Evolutionary conservation across 805 yeast genomes (phyloP), one percentile per base, ranked within the genome.

Genomic region (Priceomyces castillae): DNA sequence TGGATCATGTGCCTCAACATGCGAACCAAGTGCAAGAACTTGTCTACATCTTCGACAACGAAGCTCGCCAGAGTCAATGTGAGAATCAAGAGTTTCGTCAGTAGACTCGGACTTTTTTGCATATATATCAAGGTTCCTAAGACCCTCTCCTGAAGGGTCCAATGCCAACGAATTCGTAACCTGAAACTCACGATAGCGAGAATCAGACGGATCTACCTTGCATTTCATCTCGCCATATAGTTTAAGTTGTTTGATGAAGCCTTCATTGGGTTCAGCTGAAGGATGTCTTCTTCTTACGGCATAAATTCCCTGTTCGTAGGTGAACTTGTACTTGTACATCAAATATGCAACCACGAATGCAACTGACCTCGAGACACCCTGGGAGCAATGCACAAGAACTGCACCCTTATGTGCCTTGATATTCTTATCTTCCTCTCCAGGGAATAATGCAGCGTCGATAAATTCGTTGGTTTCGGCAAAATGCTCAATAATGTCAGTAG

Each of bases 21-120:
- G 77, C 2, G 76, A 62, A 1, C 86, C 78, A 15, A 73, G 62
- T 0, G 95, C 95, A 19, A 92, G 67, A 14, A 71, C 67, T 25
- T 78, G 76, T 50, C 97, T 77, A 67, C 99, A 92, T 59, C 81
- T 80, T 52, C 84, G 87, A 67, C 99, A 92, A 45, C 96, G 72
- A 31, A 88, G 61, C 26, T 71, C 71, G 16, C 18, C 26, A 11
- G 37, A 17, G 12, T 25, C 40, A n/a, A 16, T n/a, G n/a, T 17
- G 12, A 12, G 7, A 12, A 14, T 9, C 22, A 17, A 31, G 40
- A 30, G 12, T 34, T 19, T 25, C 35, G 11, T 45, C 60, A 12
- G 53, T 56, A 53, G 51, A 25, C 47, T 56, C 34, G n/a, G 39
- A 10, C 4, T 37, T 44, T 45, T 18, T n/a, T 9, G 25, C 6